Evolutionary conservation across 148 eudicot genomes (phyloP).

Genomic region (Rhododendron vialii): DNA sequence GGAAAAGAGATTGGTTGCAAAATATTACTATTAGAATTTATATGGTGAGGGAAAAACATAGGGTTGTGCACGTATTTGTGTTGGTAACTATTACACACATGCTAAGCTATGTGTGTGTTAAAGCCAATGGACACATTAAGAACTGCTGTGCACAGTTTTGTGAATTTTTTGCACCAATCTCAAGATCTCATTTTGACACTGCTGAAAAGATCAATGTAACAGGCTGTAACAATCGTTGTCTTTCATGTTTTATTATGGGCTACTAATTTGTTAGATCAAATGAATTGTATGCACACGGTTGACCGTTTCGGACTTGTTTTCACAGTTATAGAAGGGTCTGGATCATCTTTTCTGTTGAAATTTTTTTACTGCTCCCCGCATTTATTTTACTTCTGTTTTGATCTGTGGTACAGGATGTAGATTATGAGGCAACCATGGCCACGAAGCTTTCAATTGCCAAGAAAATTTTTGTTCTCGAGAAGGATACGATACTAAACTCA

Average conservation of each 20-base stretch:
- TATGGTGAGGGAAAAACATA: neutral
- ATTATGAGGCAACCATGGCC: constrained; percentile 84
- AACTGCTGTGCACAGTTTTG: neutral
- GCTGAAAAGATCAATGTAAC: neutral
- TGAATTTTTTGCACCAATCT: neutral
- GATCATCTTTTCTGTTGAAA: neutral
- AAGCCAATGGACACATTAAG: neutral
- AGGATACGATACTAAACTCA: constrained; percentile 58
- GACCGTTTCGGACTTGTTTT: neutral
- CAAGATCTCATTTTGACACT: neutral
- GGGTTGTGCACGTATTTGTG: neutral
- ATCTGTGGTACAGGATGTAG: constrained; percentile 63
- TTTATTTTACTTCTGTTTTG: constrained; percentile 1
- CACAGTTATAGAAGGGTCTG: neutral
- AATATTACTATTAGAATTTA: neutral
- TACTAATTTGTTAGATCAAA: neutral
- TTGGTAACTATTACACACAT: neutral
- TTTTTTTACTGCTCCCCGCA: neutral
- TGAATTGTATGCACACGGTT: neutral
- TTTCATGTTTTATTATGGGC: constrained; percentile 1
- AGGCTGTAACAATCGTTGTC: neutral
- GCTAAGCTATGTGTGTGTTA: neutral
- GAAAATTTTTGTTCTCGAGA: constrained; percentile 67
- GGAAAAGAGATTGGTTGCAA: neutral
- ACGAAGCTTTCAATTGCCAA: constrained; percentile 82